These are phyloP conservation scores for Nakaseomyces nivariensis DNA, from an alignment of 1,139 yeast species.

Conservation along the genomic window DNA sequence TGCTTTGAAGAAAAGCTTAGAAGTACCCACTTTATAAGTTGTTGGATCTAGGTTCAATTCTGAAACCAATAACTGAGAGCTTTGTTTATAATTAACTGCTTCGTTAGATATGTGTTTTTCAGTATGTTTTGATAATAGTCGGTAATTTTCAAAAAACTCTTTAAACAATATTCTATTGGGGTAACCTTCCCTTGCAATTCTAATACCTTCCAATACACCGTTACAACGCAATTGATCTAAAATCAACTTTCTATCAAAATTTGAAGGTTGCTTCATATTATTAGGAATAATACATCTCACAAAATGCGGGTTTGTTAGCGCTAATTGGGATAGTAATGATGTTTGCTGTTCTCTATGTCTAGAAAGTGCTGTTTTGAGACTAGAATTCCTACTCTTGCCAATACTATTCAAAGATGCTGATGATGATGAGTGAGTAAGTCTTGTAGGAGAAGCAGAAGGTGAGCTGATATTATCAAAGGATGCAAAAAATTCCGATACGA, in stretches of 20 bases:
- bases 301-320: constrained; percentile 87
- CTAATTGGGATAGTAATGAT: constrained; percentile 62
- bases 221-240: constrained; percentile 88
- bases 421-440: constrained; percentile 3
- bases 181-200: constrained; percentile 94
- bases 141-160: constrained; percentile 69
- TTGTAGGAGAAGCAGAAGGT: constrained; percentile 13
- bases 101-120: constrained; percentile 28
- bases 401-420: not conserved
- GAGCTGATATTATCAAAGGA: not conserved
- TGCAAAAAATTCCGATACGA: constrained; percentile 40
- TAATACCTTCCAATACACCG: constrained; percentile 95
- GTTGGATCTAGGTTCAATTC: constrained; percentile 52
- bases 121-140: constrained; percentile 40
- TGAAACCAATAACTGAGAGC: constrained; percentile 58
- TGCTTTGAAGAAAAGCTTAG: constrained; percentile 87
- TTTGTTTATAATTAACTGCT: constrained; percentile 45
- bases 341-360: constrained; percentile 76
- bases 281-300: constrained; percentile 95
- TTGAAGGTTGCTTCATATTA: constrained; percentile 56
- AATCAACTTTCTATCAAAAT: constrained; percentile 67
- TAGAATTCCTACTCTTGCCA: constrained; percentile 4
- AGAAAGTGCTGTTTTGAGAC: constrained; percentile 73
- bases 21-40: constrained; percentile 61
- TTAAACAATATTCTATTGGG: constrained; percentile 84